Evolutionary conservation across 1,284 basidiomycete genomes (phyloP).

Genomic region (Pholiota adiposa): DNA sequence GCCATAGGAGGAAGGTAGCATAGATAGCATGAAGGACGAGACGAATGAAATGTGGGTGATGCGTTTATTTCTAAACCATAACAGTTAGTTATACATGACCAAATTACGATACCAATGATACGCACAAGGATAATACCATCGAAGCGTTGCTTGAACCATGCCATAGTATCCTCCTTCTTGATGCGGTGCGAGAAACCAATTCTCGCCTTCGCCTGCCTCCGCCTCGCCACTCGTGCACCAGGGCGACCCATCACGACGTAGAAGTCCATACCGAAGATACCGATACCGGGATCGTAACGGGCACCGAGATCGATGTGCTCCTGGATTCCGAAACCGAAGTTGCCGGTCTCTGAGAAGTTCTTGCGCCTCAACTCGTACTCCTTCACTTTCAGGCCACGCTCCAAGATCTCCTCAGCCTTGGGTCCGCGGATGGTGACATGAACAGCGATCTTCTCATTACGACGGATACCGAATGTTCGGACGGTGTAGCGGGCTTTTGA

Average conservation of each 20-base stretch:
- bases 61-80: constrained; percentile 43
- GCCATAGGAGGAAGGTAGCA: constrained; percentile 34
- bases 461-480: constrained; percentile 98
- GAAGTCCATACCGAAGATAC: constrained; percentile 99
- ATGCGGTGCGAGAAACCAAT: constrained; percentile 90
- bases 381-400: constrained; percentile 99
- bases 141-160: constrained; percentile 99
- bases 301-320: constrained; percentile 99
- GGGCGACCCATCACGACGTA: constrained; percentile 98
- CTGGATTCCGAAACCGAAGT: constrained; percentile 98
- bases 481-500: constrained; percentile 99
- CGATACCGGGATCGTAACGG: constrained; percentile 95
- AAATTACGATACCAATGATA: constrained; percentile 23
- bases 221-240: constrained; percentile 89
- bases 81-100: constrained; percentile 15
- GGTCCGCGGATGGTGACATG: constrained; percentile 99
- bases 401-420: constrained; percentile 99
- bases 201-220: constrained; percentile 89
- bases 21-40: constrained; percentile 34
- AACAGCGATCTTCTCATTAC: constrained; percentile 99
- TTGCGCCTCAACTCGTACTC: constrained; percentile 95
- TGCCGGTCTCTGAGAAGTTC: constrained; percentile 98
- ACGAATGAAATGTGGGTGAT: constrained; percentile 20
- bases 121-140: constrained; percentile 93
- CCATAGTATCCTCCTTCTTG: constrained; percentile 92